A percentile compares a stretch with the other conserved stretches of the same genome.
These are phyloP conservation scores for Lolium rigidum DNA, from an alignment of 176 grass and related monocot genomes.

Conservation along the genomic window DNA sequence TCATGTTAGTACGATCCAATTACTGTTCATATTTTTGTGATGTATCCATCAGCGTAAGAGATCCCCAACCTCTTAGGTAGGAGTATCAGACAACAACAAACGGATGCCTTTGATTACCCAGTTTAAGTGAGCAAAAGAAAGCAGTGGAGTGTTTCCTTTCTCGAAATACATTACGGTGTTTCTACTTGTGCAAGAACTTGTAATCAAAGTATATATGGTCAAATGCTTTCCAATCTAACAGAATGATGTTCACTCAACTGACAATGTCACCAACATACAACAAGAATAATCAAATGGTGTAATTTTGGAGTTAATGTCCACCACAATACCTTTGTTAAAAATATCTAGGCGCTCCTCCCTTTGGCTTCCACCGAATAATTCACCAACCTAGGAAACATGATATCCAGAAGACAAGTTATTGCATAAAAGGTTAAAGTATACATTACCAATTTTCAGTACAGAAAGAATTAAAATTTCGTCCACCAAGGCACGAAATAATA, in stretches of 20 bases:
- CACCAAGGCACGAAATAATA: not conserved
- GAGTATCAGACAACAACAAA: not conserved
- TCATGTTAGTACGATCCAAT: not conserved
- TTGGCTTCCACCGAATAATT: slow-evolving; percentile 92
- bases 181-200: not conserved
- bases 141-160: not conserved
- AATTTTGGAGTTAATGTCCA: not conserved
- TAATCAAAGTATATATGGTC: not conserved
- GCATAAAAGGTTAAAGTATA: not conserved
- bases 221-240: not conserved
- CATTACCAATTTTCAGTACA: not conserved
- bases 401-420: slow-evolving; percentile 28
- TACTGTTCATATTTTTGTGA: not conserved
- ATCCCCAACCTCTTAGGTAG: not conserved
- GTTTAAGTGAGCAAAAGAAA: not conserved
- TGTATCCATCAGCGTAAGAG: not conserved
- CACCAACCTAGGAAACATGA: too few species aligned
- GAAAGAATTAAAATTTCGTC: not conserved
- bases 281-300: not conserved
- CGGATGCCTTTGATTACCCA: not conserved
- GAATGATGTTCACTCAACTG: not conserved
- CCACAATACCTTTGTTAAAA: slow-evolving; percentile 66
- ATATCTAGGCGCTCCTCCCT: slow-evolving; percentile 83
- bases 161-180: not conserved
- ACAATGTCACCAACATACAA: too few species aligned